Conservation (phyloP, 441 rosid species). For the Eutrema salsugineum region DNA sequence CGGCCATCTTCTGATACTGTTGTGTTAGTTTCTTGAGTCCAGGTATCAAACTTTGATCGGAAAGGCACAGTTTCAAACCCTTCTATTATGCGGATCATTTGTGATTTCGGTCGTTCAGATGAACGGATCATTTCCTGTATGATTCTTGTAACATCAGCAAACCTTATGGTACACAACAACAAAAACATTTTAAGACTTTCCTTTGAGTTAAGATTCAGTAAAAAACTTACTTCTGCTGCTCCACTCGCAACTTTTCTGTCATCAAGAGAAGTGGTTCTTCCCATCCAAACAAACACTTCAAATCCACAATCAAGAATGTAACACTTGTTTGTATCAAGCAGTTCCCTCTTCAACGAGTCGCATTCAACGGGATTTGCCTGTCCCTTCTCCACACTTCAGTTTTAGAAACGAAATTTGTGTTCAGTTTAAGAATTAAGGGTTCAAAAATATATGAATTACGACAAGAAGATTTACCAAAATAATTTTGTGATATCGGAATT, state of each 20-base stretch:
- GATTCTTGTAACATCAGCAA: constrained; percentile 24
- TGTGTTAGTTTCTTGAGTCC: constrained; percentile 68
- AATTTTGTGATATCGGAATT: constrained; percentile 42
- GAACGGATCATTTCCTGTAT: constrained; percentile 65
- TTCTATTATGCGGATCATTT: constrained; percentile 75
- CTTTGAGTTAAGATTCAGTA: not conserved
- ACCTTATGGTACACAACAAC: not conserved
- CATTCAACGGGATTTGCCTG: constrained; percentile 58
- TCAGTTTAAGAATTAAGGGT: constrained; percentile 16
- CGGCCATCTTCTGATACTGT: constrained; percentile 84
- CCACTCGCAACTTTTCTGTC: constrained; percentile 77
- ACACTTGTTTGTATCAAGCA: constrained; percentile 72
- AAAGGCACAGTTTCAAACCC: constrained; percentile 75
- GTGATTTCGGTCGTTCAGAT: constrained; percentile 66
- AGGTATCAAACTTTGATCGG: constrained; percentile 65
- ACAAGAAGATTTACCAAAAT: constrained; percentile 47
- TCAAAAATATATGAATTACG: not conserved
- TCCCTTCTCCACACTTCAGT: constrained; percentile 78
- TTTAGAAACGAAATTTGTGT: constrained; percentile 22
- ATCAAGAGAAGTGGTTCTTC: constrained; percentile 61
- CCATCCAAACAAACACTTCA: constrained; percentile 91
- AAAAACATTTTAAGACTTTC: not conserved
- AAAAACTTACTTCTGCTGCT: constrained; percentile 61
- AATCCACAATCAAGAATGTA: constrained; percentile 74
- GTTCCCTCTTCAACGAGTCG: constrained; percentile 48